Percentiles rank a stretch among this genome's conserved stretches.
Conservation (phyloP, 441 rosid species). For the Rhodomyrtus psidioides region DNA sequence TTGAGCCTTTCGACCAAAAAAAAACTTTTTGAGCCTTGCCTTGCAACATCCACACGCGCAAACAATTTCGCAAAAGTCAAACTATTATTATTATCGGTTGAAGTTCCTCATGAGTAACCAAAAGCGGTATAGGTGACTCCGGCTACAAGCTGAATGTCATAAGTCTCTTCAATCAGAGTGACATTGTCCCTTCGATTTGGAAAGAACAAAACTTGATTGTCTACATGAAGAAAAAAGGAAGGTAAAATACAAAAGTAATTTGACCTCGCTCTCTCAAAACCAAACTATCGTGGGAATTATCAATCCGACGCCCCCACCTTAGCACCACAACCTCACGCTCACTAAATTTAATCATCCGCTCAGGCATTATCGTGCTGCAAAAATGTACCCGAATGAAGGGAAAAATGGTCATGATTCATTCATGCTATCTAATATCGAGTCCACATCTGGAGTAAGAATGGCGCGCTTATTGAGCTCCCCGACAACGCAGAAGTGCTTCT, state of each 20-base stretch:
- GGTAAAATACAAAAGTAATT: background rate
- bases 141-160: background rate
- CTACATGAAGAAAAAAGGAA: background rate
- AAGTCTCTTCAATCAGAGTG: background rate
- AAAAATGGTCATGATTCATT: constrained; percentile 16
- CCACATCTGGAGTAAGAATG: constrained; percentile 54
- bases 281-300: background rate
- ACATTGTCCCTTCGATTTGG: background rate
- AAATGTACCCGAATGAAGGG: background rate
- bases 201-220: background rate
- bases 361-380: background rate
- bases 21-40: background rate
- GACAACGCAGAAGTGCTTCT: constrained; percentile 43
- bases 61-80: background rate
- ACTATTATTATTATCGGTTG: background rate
- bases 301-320: background rate
- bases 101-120: no score
- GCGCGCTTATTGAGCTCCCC: constrained; percentile 70
- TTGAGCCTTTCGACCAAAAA: no score
- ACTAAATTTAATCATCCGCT: background rate
- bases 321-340: background rate
- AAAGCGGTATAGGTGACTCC: background rate
- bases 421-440: constrained; percentile 36
- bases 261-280: background rate
- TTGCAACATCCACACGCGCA: background rate